Evolutionary conservation across 2,329 filamentous ascomycete species (phyloP).

Genomic region (Fusarium sp.): DNA sequence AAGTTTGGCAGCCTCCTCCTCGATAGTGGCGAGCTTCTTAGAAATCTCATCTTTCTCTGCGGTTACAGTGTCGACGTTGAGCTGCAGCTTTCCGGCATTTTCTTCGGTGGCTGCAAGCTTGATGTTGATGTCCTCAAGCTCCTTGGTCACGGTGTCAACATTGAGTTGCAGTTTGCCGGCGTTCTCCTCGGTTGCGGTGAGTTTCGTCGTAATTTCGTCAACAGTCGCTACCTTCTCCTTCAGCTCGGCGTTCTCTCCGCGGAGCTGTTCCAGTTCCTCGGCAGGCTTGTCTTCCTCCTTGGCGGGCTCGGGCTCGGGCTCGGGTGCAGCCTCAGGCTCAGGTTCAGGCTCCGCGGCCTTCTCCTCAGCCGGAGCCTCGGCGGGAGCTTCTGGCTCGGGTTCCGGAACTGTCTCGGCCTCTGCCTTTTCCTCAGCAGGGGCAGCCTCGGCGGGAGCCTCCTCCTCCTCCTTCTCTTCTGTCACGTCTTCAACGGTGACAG

Average conservation of each 20-base stretch:
- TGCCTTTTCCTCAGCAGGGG: slow-evolving; percentile 18
- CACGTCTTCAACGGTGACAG: slow-evolving; percentile 33
- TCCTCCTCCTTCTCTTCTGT: slow-evolving; percentile 22
- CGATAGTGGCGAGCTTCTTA: slow-evolving; percentile 38
- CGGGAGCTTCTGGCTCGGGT: background rate
- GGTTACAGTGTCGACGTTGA: slow-evolving; percentile 17
- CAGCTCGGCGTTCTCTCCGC: slow-evolving; percentile 38
- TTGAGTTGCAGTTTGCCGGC: slow-evolving; percentile 10
- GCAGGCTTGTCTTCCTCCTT: slow-evolving; percentile 7
- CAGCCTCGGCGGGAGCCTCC: slow-evolving; percentile 7
- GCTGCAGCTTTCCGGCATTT: slow-evolving; percentile 19
- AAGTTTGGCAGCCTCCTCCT: slow-evolving; percentile 34
- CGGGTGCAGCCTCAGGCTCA: slow-evolving; percentile 12
- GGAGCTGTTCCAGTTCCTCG: slow-evolving; percentile 17
- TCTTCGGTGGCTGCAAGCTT: slow-evolving; percentile 34
- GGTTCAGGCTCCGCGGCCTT: slow-evolving; percentile 21
- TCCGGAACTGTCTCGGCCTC: slow-evolving; percentile 4
- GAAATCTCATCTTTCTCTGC: slow-evolving; percentile 35
- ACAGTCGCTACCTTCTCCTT: slow-evolving; percentile 36
- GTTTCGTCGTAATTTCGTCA: slow-evolving; percentile 30
- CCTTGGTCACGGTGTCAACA: slow-evolving; percentile 3
- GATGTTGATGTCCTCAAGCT: slow-evolving; percentile 16
- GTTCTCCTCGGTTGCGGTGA: slow-evolving; percentile 14
- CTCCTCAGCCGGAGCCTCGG: slow-evolving; percentile 18
- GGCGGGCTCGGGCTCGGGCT: slow-evolving; percentile 5